Evolutionary conservation across 495 filamentous ascomycete species (phyloP).

Genomic region (Xylaria intraflava): DNA sequence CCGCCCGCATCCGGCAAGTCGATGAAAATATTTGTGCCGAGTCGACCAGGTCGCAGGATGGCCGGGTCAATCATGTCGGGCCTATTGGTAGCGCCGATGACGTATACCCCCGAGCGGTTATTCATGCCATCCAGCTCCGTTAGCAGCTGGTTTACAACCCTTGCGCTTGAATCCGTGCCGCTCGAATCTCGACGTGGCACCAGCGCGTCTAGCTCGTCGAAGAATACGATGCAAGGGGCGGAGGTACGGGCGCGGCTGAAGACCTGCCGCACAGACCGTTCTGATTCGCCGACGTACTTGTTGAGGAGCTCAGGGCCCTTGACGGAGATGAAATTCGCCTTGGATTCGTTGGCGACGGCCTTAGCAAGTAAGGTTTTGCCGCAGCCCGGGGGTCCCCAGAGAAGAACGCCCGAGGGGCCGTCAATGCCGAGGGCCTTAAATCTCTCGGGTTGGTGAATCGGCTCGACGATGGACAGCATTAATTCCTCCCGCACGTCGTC

Average conservation of each 20-base stretch:
- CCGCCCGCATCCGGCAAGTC: slow-evolving; percentile 76
- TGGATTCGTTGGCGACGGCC: slow-evolving; percentile 89
- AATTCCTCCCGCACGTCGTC: slow-evolving; percentile 73
- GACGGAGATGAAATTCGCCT: slow-evolving; percentile 96
- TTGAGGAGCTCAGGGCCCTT: slow-evolving; percentile 92
- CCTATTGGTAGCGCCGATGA: slow-evolving; percentile 90
- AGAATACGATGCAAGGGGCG: slow-evolving; percentile 92
- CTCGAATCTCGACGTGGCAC: slow-evolving; percentile 78
- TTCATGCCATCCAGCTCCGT: slow-evolving; percentile 89
- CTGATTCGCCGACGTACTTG: slow-evolving; percentile 94
- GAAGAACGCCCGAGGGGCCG: slow-evolving; percentile 81
- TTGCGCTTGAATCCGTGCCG: slow-evolving; percentile 72
- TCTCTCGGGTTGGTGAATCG: slow-evolving; percentile 76
- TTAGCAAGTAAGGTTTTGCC: slow-evolving; percentile 96
- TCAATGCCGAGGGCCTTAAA: slow-evolving; percentile 79
- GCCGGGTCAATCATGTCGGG: slow-evolving; percentile 96
- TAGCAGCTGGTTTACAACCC: slow-evolving; percentile 94
- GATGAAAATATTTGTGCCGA: slow-evolving; percentile 86
- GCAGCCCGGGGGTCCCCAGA: slow-evolving; percentile 96
- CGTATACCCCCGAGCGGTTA: slow-evolving; percentile 80
- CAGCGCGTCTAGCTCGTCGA: slow-evolving; percentile 92
- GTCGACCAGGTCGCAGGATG: slow-evolving; percentile 84
- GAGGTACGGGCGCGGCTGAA: slow-evolving; percentile 82
- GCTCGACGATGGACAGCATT: slow-evolving; percentile 81
- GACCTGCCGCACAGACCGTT: slow-evolving; percentile 86